Base-by-base conservation (phyloP, 2,329 filamentous ascomycete genomes). In the Aspergillus bombycis region DNA sequence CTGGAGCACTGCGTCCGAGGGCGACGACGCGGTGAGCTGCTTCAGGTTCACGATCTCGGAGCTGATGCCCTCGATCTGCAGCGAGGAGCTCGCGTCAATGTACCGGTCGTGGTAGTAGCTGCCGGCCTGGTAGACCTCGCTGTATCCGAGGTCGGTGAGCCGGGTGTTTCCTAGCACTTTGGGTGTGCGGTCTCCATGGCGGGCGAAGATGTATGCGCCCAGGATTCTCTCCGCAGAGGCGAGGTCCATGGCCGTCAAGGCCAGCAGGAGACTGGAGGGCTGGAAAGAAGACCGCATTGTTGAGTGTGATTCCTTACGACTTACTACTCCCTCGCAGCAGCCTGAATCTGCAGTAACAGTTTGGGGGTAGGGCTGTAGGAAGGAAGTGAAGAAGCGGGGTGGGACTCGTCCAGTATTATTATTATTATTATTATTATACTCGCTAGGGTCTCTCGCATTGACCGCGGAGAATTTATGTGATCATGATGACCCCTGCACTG, bases 101-200 rank as follows among this genome's bases (percentile, higher is more conserved):
- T 97, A 97, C 63, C 89, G 89, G 69, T 83, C 80, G 70, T 92
- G 90, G 80, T 90, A 97, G 84, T 89, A 94, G 62, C 82, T 77
- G 65, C 92, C 94, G 0, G 90, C 89, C 54, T 84, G 82, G 78
- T 88, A 90, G 69, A 93, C 88, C 80, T 97, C 84, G 55, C 85
- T 80, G 74, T 94, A 93, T 36, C 94, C 94, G 58, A 97, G 85
- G 64, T 90, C 85, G 14, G 94, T 97, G 75, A 97, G 80, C 68
- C 85, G 85, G 32, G 91, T 88, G 14, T 91, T 90, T 53, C 88
- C 83, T 66, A 87, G 88, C 21, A 87, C 83, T 81, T 96, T 97
- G 67, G 92, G 81, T 0, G 93, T 94, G 61, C 94, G 88, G 78
- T 97, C 94, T 62, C 94, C 94, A 80, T 97, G 94, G 53, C 94